Conservation (phyloP, 495 filamentous ascomycete genomes). For the Daldinia childiae region DNA sequence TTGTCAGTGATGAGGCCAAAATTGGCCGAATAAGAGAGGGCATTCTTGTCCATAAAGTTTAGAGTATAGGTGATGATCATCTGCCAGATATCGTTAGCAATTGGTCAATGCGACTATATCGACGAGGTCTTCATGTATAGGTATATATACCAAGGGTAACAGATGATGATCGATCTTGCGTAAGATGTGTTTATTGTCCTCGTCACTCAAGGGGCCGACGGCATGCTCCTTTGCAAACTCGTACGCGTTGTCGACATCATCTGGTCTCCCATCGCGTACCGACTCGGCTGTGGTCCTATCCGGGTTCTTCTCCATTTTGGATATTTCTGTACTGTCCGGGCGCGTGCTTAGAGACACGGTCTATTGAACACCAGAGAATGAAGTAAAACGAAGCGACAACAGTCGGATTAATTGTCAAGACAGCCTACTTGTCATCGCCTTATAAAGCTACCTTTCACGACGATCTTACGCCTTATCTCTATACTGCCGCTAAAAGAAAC, state of each 20-base stretch:
- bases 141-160: slow-evolving; percentile 56
- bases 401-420: neutral
- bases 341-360: neutral
- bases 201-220: slow-evolving; percentile 48
- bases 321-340: neutral
- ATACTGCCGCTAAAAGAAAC: neutral
- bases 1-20: slow-evolving; percentile 32
- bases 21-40: slow-evolving; percentile 60
- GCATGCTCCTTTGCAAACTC: slow-evolving; percentile 51
- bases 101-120: neutral
- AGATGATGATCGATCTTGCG: slow-evolving; percentile 64
- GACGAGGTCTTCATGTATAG: neutral
- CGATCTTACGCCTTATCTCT: neutral
- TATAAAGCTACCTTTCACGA: neutral
- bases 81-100: slow-evolving; percentile 30
- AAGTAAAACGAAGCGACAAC: neutral
- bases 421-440: neutral
- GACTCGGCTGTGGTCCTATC: slow-evolving; percentile 19
- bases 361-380: neutral
- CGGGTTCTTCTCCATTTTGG: slow-evolving; percentile 25
- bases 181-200: slow-evolving; percentile 59
- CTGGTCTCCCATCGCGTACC: slow-evolving; percentile 12
- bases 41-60: slow-evolving; percentile 68
- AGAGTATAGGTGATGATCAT: slow-evolving; percentile 45
- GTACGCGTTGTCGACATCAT: slow-evolving; percentile 55